Base-by-base conservation (phyloP, 306 rosid species). In the Lathyrus tuberosus region DNA sequence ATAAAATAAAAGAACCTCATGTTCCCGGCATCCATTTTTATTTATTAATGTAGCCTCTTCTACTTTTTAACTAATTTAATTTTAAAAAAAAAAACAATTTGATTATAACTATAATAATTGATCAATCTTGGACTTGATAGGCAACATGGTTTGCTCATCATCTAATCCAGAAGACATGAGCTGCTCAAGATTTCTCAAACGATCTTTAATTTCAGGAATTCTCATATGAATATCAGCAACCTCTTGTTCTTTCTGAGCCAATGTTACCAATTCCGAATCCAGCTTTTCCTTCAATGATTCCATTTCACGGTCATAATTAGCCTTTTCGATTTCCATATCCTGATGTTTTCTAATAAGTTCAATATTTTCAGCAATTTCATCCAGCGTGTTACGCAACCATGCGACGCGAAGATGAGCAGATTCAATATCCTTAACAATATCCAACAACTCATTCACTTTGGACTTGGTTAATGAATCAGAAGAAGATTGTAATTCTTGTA, bases 381-480 rank as follows among this genome's bases (percentile, higher is more conserved):
- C 60, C 18, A 93, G 82, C 5, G 70, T 42, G 12, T 49, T 74
- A 4, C 82, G 86, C 65, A 93, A 73, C 98, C 98, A 93, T 18
- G 82, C 77, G 1, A 93, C 86, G 14, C 81, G 52, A 46, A 93
- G 76, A 40, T 88, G 77, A 42, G 91, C 79, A 66, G 89, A 79
- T 76, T 93, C 97, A 2, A 84, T 91, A 77, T 93, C 98, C 80
- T 90, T 93, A n/a, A 93, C 81, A 74, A 93, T 90, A 4, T 91
- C 89, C 47, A 22, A 46, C 60, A 93, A 74, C 64, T 93, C 93
- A 78, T 75, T 84, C 65, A 87, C 65, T 82, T 85, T 93, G 58
- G 90, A 52, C 58, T 81, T 79, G 12, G 82, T 84, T n/a, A 90
- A 28, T 82, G 82, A 62, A 46, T 73, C 26, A 67, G 87, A 73